Percentiles rank a stretch among this genome's conserved stretches.
Conservation (phyloP, 2,329 filamentous ascomycete genomes). For the Aspergillus pseudoglaucus region DNA sequence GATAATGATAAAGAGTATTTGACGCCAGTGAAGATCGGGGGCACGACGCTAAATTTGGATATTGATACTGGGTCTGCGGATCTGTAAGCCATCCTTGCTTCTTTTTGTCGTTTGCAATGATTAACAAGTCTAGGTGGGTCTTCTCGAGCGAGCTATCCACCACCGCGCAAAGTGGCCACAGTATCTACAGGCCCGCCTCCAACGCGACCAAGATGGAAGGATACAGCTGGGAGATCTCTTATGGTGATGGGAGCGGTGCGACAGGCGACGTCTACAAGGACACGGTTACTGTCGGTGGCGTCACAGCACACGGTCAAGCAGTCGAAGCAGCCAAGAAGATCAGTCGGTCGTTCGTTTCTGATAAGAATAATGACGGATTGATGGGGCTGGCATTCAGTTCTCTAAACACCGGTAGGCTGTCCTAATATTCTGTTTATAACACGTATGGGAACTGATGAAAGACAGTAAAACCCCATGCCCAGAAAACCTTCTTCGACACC, state of each 20-base stretch:
- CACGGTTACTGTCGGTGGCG: conserved; percentile 54
- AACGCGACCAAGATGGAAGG: conserved; percentile 43
- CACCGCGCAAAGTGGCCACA: conserved; percentile 48
- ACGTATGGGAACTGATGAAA: not conserved
- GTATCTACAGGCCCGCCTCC: conserved; percentile 50
- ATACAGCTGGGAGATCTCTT: conserved; percentile 54
- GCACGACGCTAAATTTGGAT: conserved; percentile 58
- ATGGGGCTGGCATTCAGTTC: conserved; percentile 55
- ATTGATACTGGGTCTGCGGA: conserved; percentile 66
- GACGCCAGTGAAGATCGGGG: conserved; percentile 57
- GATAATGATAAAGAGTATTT: conserved; percentile 54
- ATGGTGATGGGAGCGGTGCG: conserved; percentile 60
- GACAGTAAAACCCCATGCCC: conserved; percentile 40
- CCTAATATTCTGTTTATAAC: not conserved
- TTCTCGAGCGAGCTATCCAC: conserved; percentile 55
- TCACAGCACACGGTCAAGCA: conserved; percentile 55
- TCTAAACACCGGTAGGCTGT: conserved; percentile 47
- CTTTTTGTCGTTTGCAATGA: not conserved
- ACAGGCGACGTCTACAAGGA: conserved; percentile 61
- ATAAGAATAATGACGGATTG: conserved; percentile 52
- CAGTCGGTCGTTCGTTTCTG: conserved; percentile 47
- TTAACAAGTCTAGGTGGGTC: conserved; percentile 49
- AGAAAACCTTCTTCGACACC: conserved; percentile 57
- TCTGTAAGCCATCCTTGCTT: conserved; percentile 46
- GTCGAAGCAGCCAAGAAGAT: conserved; percentile 59